Conservation (phyloP, 2,329 filamentous ascomycete species). For the Knufia fluminis region DNA sequence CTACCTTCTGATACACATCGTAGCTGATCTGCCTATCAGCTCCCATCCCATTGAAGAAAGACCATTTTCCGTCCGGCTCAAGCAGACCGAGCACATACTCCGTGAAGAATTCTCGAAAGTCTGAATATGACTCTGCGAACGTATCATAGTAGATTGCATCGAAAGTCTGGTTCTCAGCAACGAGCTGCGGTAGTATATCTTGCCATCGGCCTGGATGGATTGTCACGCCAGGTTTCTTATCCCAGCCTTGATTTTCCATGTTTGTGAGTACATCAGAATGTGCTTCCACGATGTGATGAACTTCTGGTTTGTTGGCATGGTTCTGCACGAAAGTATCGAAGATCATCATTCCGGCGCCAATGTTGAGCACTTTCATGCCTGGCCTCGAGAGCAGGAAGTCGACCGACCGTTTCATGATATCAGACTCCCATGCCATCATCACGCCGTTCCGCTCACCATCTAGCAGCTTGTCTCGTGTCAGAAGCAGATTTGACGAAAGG, state of each 20-base stretch:
- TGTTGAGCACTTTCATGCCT: constrained; percentile 67
- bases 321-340: constrained; percentile 65
- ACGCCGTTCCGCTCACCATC: constrained; percentile 67
- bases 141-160: constrained; percentile 97
- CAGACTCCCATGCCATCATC: constrained; percentile 89
- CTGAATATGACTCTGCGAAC: constrained; percentile 85
- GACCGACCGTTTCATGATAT: constrained; percentile 73
- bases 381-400: constrained; percentile 52
- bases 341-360: constrained; percentile 88
- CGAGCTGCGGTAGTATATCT: constrained; percentile 60
- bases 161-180: constrained; percentile 61
- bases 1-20: constrained; percentile 88
- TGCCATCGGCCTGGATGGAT: constrained; percentile 73
- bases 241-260: constrained; percentile 58
- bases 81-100: constrained; percentile 77
- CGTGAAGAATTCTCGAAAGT: constrained; percentile 76
- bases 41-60: constrained; percentile 68
- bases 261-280: constrained; percentile 67
- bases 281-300: constrained; percentile 79
- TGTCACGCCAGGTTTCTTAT: constrained; percentile 48
- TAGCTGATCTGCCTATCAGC: constrained; percentile 90
- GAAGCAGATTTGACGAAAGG: constrained; percentile 57
- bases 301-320: constrained; percentile 49
- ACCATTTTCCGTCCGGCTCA: constrained; percentile 51
- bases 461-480: constrained; percentile 57